phyloP scores from a whole-genome alignment of 75 land plant species.

The Cunninghamia lanceolata region DNA sequence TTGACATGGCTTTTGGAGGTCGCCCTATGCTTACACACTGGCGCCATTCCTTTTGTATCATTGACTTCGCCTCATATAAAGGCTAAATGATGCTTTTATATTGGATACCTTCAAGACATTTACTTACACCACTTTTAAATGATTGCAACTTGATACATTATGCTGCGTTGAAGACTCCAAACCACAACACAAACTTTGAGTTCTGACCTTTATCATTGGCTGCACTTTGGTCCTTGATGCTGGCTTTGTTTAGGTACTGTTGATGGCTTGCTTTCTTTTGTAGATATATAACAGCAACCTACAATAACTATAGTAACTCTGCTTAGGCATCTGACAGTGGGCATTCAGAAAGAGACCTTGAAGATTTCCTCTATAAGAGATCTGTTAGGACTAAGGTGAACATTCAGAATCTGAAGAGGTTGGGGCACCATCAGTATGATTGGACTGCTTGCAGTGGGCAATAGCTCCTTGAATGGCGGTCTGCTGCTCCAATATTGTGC shows the following conservation, averaged over 20 bases:
- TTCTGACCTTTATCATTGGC: too few relatives aligned
- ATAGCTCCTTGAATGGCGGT: constrained; percentile 36
- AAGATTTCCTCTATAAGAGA: neutral
- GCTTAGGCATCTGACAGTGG: neutral
- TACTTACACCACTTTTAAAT: too few relatives aligned
- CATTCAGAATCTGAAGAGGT: neutral
- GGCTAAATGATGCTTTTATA: too few relatives aligned
- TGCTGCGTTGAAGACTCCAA: too few relatives aligned
- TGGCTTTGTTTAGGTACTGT: neutral
- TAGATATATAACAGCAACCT: neutral
- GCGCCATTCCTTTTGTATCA: too few relatives aligned
- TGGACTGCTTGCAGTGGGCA: constrained; percentile 38
- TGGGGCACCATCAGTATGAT: constrained; percentile 3
- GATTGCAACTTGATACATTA: too few relatives aligned
- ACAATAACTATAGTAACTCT: neutral
- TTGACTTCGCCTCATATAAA: too few relatives aligned
- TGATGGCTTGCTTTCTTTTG: neutral
- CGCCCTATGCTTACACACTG: too few relatives aligned
- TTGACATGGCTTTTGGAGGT: too few relatives aligned
- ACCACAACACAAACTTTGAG: too few relatives aligned
- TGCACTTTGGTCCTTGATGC: too few relatives aligned
- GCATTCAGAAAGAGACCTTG: neutral
- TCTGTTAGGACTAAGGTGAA: neutral
- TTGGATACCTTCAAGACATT: too few relatives aligned
- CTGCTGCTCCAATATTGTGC: constrained; percentile 21